A percentile compares a stretch with the other conserved stretches of the same genome.
Conservation (phyloP, 495 filamentous ascomycete genomes). For the Penicillium paxilli region DNA sequence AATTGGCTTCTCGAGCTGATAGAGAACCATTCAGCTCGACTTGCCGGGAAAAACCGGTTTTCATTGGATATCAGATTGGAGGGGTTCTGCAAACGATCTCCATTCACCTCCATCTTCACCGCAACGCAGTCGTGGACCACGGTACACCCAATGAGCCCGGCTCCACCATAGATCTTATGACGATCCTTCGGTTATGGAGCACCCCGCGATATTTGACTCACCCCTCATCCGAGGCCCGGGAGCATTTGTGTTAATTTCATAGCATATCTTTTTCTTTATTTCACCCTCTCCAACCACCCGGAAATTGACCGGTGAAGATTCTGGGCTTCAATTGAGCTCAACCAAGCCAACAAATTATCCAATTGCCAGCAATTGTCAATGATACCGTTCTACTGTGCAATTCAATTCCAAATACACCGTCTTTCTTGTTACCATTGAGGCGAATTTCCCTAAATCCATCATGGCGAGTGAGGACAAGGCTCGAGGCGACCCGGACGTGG, state of each 20-base stretch:
- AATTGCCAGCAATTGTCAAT: neutral
- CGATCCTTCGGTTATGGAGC: neutral
- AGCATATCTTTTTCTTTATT: neutral
- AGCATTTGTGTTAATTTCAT: neutral
- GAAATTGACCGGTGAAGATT: too few relatives aligned
- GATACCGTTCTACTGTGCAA: neutral
- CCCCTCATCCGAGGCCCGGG: neutral
- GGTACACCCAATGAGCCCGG: neutral
- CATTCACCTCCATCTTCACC: neutral
- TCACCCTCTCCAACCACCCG: too few relatives aligned
- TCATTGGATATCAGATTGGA: neutral
- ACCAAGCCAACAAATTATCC: too few relatives aligned
- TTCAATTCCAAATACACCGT: too few relatives aligned
- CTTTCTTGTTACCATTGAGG: too few relatives aligned
- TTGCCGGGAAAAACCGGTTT: neutral
- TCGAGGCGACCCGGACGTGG: constrained; percentile 3
- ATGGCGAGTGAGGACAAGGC: constrained; percentile 16
- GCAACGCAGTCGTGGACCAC: neutral
- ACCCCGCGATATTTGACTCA: neutral
- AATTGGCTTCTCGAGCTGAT: neutral
- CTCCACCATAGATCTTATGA: neutral
- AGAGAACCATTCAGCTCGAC: neutral
- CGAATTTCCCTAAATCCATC: neutral
- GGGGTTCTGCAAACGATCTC: neutral
- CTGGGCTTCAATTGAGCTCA: too few relatives aligned